Evolutionary conservation across 768 basidiomycete genomes (phyloP).

Genomic region (Russula brevipes): DNA sequence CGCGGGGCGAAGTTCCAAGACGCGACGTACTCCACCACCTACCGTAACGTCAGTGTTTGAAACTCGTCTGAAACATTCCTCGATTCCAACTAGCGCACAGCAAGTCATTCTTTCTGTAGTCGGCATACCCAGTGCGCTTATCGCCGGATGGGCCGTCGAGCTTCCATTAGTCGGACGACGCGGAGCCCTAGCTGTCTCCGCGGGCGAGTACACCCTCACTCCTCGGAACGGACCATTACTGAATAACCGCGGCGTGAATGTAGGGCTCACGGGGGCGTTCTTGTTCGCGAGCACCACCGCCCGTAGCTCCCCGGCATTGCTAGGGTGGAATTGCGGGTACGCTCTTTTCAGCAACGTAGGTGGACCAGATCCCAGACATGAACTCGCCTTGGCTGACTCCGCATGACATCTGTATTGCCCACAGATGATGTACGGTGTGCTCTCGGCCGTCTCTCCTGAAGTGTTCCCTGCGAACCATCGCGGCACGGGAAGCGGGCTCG

Average conservation of each 20-base stretch:
- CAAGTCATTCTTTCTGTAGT: slow-evolving; percentile 64
- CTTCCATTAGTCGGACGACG: slow-evolving; percentile 56
- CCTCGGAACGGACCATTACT: slow-evolving; percentile 33
- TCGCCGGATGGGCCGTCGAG: slow-evolving; percentile 70
- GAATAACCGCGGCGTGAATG: slow-evolving; percentile 43
- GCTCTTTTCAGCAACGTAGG: slow-evolving; percentile 56
- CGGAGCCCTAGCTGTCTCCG: slow-evolving; percentile 60
- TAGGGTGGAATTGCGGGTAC: slow-evolving; percentile 80
- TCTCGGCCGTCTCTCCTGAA: slow-evolving; percentile 67
- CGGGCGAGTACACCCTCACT: slow-evolving; percentile 42
- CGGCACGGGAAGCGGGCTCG: slow-evolving; percentile 66
- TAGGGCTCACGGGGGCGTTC: slow-evolving; percentile 69
- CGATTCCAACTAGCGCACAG: slow-evolving; percentile 33
- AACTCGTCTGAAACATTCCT: background rate
- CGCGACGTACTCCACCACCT: slow-evolving; percentile 34
- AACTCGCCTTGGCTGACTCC: slow-evolving; percentile 3
- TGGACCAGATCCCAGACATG: slow-evolving; percentile 6
- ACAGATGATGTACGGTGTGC: slow-evolving; percentile 70
- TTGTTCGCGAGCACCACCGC: slow-evolving; percentile 74
- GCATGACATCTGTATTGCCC: background rate
- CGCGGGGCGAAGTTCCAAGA: slow-evolving; percentile 36
- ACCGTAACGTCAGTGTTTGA: slow-evolving; percentile 33
- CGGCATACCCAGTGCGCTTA: slow-evolving; percentile 65
- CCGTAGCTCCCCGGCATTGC: slow-evolving; percentile 56
- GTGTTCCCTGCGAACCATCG: slow-evolving; percentile 68